Evolutionary conservation across 495 filamentous ascomycete species (phyloP), one percentile per base, ranked within the genome.

Genomic region (Zalerion maritima): DNA sequence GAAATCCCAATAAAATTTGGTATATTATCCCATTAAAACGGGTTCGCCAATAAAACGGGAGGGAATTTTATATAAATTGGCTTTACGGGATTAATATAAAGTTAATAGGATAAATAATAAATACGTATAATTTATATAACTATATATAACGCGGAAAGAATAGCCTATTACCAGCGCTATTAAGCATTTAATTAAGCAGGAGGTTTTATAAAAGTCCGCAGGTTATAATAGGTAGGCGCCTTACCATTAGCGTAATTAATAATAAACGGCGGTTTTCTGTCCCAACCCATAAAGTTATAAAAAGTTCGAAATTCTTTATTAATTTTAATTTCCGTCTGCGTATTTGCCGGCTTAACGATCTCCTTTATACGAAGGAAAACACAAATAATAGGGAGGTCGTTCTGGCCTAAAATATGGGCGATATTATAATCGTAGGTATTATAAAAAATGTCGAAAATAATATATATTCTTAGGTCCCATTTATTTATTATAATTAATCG

Each of bases 361-460:
- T 26, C 24, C 4, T 4, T 4, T 26, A 12, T 4, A 14, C 24
- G 6, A 4, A 26, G 10, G 24, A 26, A 26, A n/a, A 26, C 24
- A 6, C 11, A 12, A 4, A 26, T 5, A 14, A 26, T 14, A 6
- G 24, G 24, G 11, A 26, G 15, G 24, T 26, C 24, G 24, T 26
- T 26, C 4, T 26, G 24, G 4, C 24, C 24, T 4, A 14, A 14
- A 26, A 26, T n/a, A n/a, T 26, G 24, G 24, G 24, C 24, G 4
- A n/a, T n/a, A 14, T 4, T 14, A 4, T n/a, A 14, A 26, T 26
- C 24, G 10, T 26, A 26, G 4, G 24, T 26, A 4, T 26, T n/a
- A 14, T 26, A 4, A n/a, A 26, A n/a, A n/a, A 26, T n/a, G 24
- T 26, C 24, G 24, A 26, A 26, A n/a, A 26, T 14, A 14, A 26